A percentile compares a stretch with the other conserved stretches of the same genome.
These are phyloP conservation scores for Calonectria pauciramosa DNA, from an alignment of 2,329 filamentous ascomycete species.

Conservation along the genomic window DNA sequence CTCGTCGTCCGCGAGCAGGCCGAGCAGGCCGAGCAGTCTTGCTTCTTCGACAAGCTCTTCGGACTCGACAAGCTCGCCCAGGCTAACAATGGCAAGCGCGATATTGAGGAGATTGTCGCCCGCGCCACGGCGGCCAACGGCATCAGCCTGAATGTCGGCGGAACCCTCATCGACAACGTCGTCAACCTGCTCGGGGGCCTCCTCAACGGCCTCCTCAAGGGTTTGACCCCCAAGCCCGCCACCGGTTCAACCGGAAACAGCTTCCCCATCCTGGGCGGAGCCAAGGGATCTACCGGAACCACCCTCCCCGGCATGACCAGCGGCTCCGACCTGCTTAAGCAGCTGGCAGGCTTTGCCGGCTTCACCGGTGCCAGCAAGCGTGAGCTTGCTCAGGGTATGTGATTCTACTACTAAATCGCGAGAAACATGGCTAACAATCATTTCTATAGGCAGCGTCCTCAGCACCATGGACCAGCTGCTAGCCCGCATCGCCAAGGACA, in stretches of 20 bases:
- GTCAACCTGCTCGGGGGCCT: background rate
- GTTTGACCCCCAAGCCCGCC: background rate
- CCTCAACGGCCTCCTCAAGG: background rate
- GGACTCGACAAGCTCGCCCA: background rate
- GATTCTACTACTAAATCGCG: no score
- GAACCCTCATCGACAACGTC: background rate
- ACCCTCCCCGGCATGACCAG: background rate
- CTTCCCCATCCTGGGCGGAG: background rate
- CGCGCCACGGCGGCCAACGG: background rate
- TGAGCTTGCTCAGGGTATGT: background rate
- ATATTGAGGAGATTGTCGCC: background rate
- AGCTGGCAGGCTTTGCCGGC: background rate
- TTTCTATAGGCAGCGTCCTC: background rate
- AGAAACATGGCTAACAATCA: background rate
- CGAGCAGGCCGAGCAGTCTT: background rate
- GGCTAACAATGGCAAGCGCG: background rate
- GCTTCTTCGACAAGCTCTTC: background rate
- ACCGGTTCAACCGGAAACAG: background rate
- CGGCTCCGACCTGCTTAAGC: background rate
- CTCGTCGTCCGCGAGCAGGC: background rate
- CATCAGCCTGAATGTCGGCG: background rate
- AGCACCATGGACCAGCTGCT: background rate
- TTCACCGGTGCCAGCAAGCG: background rate
- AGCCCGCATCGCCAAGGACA: background rate
- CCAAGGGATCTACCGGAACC: background rate